Evolutionary conservation across 768 basidiomycete species (phyloP).

Genomic region (Rhizopogon sp.): DNA sequence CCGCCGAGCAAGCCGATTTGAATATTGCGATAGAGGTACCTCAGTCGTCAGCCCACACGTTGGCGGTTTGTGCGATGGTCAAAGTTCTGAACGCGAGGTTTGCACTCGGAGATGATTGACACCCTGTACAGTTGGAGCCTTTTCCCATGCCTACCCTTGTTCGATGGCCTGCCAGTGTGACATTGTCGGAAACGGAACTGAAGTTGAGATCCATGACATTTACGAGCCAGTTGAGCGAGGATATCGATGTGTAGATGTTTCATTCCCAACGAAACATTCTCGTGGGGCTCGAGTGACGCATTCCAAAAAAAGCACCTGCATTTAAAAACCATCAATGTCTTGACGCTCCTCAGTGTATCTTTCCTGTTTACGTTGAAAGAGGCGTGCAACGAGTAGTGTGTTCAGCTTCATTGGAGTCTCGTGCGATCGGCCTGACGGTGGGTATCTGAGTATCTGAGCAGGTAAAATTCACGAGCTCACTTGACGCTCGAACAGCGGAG

Average conservation of each 20-base stretch:
- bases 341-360: not conserved
- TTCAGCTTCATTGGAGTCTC: not conserved
- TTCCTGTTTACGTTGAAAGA: not conserved
- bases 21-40: not conserved
- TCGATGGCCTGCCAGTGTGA: not conserved
- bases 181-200: not conserved
- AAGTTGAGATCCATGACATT: not conserved
- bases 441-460: too few relatives aligned
- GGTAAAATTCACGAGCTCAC: not conserved
- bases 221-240: not conserved
- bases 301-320: not conserved
- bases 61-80: not conserved
- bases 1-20: not conserved
- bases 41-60: not conserved
- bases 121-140: not conserved
- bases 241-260: not conserved
- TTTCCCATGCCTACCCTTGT: not conserved
- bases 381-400: not conserved
- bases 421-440: not conserved
- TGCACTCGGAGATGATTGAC: not conserved
- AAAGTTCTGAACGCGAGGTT: not conserved
- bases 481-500: not conserved
- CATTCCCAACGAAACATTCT: not conserved
- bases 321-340: not conserved
- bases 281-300: not conserved